Conservation (phyloP, 2,329 filamentous ascomycete genomes). For the Penicillium sumatraense region DNA sequence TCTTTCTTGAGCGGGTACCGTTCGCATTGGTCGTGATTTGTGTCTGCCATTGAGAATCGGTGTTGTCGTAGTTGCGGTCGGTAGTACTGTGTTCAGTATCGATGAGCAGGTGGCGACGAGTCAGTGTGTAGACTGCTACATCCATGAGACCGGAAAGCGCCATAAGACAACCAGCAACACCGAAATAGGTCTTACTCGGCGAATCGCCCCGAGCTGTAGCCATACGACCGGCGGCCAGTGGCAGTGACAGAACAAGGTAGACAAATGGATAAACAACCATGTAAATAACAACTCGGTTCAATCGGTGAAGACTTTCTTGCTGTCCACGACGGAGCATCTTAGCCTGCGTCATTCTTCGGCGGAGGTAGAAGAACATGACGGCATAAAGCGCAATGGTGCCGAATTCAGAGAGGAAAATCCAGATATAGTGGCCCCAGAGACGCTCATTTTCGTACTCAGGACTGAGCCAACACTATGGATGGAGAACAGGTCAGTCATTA, state of each 20-base stretch:
- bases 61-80: conserved; percentile 33
- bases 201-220: conserved; percentile 36
- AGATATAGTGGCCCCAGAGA: conserved; percentile 58
- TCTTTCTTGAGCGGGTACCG: conserved; percentile 7
- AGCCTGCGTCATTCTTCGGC: conserved; percentile 46
- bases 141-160: conserved; percentile 62
- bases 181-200: conserved; percentile 50
- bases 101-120: conserved; percentile 58
- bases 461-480: conserved; percentile 55
- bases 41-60: conserved; percentile 34
- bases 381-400: conserved; percentile 55
- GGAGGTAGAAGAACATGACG: conserved; percentile 54
- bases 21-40: conserved; percentile 27
- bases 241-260: conserved; percentile 67
- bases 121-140: conserved; percentile 62
- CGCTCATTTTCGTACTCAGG: conserved; percentile 48
- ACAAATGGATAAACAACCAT: conserved; percentile 52
- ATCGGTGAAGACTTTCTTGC: conserved; percentile 37
- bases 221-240: conserved; percentile 57
- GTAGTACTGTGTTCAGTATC: conserved; percentile 48
- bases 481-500: not conserved
- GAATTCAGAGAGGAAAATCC: conserved; percentile 60
- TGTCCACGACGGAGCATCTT: conserved; percentile 36
- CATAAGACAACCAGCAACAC: conserved; percentile 59
- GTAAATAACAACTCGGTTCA: conserved; percentile 48